phyloP scores from a whole-genome alignment of 768 basidiomycete genomes.

The Lyophyllum decastes region DNA sequence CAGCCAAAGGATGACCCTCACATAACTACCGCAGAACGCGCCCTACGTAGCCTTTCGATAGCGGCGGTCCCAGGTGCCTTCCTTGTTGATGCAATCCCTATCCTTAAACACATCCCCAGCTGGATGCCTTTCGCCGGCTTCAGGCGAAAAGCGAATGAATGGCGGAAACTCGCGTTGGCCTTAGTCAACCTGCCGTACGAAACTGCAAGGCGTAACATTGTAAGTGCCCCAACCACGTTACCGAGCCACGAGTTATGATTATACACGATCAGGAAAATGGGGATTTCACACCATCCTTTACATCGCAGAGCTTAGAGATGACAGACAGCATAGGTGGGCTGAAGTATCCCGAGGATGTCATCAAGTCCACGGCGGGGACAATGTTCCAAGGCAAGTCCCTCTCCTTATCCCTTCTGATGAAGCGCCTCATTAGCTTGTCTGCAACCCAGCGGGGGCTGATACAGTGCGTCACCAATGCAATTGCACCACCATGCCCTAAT shows the following conservation, averaged over 20 bases:
- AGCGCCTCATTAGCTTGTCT: too few species aligned
- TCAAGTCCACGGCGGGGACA: slow-evolving; percentile 24
- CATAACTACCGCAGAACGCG: slow-evolving; percentile 29
- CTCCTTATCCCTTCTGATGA: background rate
- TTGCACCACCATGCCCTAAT: background rate
- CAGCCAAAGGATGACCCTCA: slow-evolving; percentile 34
- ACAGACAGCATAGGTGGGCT: slow-evolving; percentile 15
- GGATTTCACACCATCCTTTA: slow-evolving; percentile 21
- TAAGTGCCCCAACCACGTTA: slow-evolving; percentile 1
- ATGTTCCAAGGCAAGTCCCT: slow-evolving; percentile 24
- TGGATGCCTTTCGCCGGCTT: slow-evolving; percentile 40
- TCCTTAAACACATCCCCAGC: slow-evolving; percentile 33
- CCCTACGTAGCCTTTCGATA: slow-evolving; percentile 23
- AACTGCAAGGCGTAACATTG: slow-evolving; percentile 16
- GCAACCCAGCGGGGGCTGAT: slow-evolving; percentile 26
- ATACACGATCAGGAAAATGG: slow-evolving; percentile 17
- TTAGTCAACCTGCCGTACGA: slow-evolving; percentile 27
- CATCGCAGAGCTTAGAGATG: slow-evolving; percentile 17
- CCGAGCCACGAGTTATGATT: too few species aligned
- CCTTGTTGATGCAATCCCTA: slow-evolving; percentile 31
- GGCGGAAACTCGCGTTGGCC: slow-evolving; percentile 15
- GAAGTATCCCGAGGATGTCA: slow-evolving; percentile 18
- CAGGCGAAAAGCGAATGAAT: slow-evolving; percentile 30
- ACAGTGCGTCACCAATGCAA: slow-evolving; percentile 20
- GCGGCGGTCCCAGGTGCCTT: slow-evolving; percentile 30